Evolutionary conservation across 768 basidiomycete species (phyloP), one percentile per base, ranked within the genome.

Genomic region (Rhodotorula kratochvilovae): DNA sequence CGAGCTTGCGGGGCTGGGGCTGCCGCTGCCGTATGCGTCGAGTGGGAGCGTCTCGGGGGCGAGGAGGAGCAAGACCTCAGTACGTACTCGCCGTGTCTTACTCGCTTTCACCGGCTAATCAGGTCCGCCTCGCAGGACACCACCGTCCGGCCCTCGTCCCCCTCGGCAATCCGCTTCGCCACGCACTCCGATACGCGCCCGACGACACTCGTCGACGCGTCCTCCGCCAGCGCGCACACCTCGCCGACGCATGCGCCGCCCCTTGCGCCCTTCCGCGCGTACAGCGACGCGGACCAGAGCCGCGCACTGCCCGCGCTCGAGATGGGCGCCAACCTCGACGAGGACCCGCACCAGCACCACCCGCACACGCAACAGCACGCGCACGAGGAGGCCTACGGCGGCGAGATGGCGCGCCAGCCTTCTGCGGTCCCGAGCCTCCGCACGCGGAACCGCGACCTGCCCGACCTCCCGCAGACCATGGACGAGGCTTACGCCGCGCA

Each of bases 311-410:
- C 54, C 0, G 68, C 68, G 23, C 68, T 69, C 57, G 63, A 64
- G 33, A 16, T 60, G 11, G 68, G 62, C 19, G 68, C 68, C n/a
- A 69, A 69, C 43, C 25, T 53, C 21, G 68, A 69, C 68, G 68
- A 69, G 57, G 8, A 45, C 29, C 29, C 42, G 59, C 50, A 23
- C 17, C 19, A 8, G 33, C 16, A 56, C 51, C 16, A 56, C 51
- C 11, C 23, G 33, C 17, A 35, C 36, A 8, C 33, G 21, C 33
- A 58, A 11, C 27, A 25, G 39, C 25, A n/a, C 13, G n/a, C 16
- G n/a, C 43, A n/a, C 39, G 42, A 29, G n/a, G 59, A 55, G 54
- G 54, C 31, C 17, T 16, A 35, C 33, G 54, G 11, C 33, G 10
- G 48, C 25, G 48, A 50, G 48, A 31, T 27, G 31, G 19, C 33